Evolutionary conservation across 441 rosid species (phyloP).

Genomic region (Aleurites moluccanus): DNA sequence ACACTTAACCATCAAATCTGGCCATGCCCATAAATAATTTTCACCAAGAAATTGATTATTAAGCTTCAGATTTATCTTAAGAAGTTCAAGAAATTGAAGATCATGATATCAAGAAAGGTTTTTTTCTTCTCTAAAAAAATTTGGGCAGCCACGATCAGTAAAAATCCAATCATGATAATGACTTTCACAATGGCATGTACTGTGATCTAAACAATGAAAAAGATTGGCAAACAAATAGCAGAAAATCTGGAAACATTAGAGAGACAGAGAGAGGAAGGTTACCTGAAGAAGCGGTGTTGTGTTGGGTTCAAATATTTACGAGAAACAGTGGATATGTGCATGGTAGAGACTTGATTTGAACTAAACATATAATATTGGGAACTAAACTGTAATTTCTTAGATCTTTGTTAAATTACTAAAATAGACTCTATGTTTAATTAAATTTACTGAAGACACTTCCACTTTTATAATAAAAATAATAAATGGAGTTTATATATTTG

Average conservation of each 20-base stretch:
- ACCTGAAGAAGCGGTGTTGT: constrained; percentile 9
- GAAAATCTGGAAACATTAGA: background rate
- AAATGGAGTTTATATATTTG: no score
- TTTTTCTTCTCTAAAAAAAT: background rate
- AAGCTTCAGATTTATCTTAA: background rate
- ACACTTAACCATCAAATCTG: background rate
- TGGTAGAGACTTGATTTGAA: background rate
- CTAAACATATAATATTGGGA: background rate
- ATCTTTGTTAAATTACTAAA: background rate
- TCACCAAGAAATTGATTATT: background rate
- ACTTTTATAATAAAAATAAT: no score
- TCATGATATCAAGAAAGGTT: constrained; percentile 17
- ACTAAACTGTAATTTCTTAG: background rate
- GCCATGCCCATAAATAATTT: background rate
- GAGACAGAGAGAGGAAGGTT: background rate
- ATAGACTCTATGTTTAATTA: background rate
- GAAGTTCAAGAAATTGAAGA: background rate
- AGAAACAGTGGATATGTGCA: background rate
- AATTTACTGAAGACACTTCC: no score
- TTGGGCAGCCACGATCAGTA: no score
- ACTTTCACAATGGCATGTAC: background rate
- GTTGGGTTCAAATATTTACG: background rate
- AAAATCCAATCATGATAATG: background rate
- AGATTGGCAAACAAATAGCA: background rate
- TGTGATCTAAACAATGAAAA: no score